Evolutionary conservation across 129 eudicot species (phyloP), one percentile per base, ranked within the genome.

Genomic region (Pulicaria dysenterica): DNA sequence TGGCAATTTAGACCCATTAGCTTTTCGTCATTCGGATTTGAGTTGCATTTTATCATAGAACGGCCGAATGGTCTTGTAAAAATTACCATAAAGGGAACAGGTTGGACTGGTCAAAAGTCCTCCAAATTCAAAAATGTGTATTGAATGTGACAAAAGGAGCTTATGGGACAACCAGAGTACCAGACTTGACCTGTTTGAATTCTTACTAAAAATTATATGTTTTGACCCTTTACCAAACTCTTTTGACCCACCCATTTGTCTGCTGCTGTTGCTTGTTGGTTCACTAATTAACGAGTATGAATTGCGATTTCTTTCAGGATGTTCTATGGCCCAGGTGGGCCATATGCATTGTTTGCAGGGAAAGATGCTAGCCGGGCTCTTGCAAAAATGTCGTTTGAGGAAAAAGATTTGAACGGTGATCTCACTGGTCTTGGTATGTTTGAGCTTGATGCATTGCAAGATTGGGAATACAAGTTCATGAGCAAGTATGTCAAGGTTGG

Each of bases 361-460:
- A 95, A 91, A 67, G 99, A 95, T 76, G 99, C 99, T n/a, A 95
- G 99, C 74, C 79, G 97, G 75, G 99, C 99, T 72, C 99, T 95
- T 31, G 99, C 99, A 46, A 95, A 95, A 84, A 90, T 95, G 99
- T 95, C 99, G 5, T 95, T 95, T 24, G 99, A 95, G 73, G 77
- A 78, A 47, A 63, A 70, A 70, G 77, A 78, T 78, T 16, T 78
- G 72, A 78, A 54, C 0, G 77, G 97, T 43, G 99, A 95, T 78
- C 73, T 88, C 44, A 63, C 94, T 14, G 97, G 96, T 50, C 94
- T 95, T 47, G 99, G 99, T 66, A 83, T 85, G 6, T 95, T 88
- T 8, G 99, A 95, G 84, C 94, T 90, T 2, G 99, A 95, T 69
- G 97, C 97, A 8, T 79, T 95, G 54, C 99, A 91, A 77, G 97